These are phyloP conservation scores for Pythium diclinum DNA, from an alignment of 352 stramenopile genomes.

Conservation along the genomic window DNA sequence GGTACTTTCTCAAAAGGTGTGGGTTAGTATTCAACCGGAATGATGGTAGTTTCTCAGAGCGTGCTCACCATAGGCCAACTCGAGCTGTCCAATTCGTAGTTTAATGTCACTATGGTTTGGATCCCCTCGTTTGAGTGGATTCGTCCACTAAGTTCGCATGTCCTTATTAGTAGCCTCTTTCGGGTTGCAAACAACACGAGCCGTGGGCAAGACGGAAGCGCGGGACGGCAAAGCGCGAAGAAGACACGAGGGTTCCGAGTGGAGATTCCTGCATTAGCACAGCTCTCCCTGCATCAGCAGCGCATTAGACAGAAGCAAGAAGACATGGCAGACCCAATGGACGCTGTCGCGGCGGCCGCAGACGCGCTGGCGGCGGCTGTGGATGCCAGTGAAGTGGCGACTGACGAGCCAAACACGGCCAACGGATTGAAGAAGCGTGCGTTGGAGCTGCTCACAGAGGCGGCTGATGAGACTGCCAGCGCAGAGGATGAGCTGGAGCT, in stretches of 20 bases:
- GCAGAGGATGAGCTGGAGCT: constrained; percentile 27
- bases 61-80: background rate
- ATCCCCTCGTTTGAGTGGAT: background rate
- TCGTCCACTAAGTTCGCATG: constrained; percentile 1
- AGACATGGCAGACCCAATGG: constrained; percentile 19
- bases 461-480: constrained; percentile 4
- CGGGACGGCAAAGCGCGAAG: constrained; percentile 1
- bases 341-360: constrained; percentile 19
- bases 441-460: constrained; percentile 22
- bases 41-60: background rate
- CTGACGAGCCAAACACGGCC: background rate
- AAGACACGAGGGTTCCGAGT: background rate
- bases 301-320: background rate
- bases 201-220: background rate
- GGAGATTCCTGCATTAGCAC: background rate
- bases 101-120: background rate
- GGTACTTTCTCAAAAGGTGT: background rate
- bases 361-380: constrained; percentile 21
- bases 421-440: constrained; percentile 22
- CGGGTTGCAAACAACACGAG: background rate
- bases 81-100: background rate
- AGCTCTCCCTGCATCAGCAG: background rate
- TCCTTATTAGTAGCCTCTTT: background rate
- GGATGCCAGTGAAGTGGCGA: background rate
- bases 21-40: background rate